A percentile compares a stretch with the other conserved stretches of the same genome.
These are phyloP conservation scores for Plantago elongata DNA, from an alignment of 257 asterid species.

Conservation along the genomic window DNA sequence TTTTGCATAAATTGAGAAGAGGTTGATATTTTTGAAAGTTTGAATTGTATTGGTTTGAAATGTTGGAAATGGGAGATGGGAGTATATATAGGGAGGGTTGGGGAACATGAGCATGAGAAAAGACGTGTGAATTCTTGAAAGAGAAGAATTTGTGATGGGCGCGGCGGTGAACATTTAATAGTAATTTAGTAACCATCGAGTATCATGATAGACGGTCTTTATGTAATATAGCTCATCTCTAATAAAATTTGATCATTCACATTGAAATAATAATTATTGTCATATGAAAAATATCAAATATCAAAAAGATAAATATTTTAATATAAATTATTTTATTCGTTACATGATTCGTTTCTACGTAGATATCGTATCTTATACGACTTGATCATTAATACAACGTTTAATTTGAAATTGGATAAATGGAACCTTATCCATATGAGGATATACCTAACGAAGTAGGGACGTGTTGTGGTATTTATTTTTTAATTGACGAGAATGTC, in stretches of 20 bases:
- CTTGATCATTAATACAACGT: too few species aligned
- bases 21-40: neutral
- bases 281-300: too few species aligned
- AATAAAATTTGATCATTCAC: too few species aligned
- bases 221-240: too few species aligned
- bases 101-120: conserved; percentile 31
- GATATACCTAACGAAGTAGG: conserved; percentile 45
- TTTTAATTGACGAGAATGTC: conserved; percentile 30
- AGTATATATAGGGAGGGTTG: conserved; percentile 42
- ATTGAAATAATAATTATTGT: too few species aligned
- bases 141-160: conserved; percentile 38
- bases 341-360: too few species aligned
- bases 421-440: conserved; percentile 57
- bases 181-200: neutral
- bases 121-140: conserved; percentile 48
- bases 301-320: too few species aligned
- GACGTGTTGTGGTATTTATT: conserved; percentile 17
- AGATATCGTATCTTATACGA: too few species aligned
- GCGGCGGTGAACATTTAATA: conserved; percentile 35
- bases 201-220: too few species aligned
- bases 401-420: neutral
- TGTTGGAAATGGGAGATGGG: conserved; percentile 11
- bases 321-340: too few species aligned
- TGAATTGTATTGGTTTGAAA: conserved; percentile 19
- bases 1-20: neutral